A percentile compares a stretch with the other conserved stretches of the same genome.
Evolutionary conservation across 129 eudicot species (phyloP).

Genomic region (Saussurea involucrata): DNA sequence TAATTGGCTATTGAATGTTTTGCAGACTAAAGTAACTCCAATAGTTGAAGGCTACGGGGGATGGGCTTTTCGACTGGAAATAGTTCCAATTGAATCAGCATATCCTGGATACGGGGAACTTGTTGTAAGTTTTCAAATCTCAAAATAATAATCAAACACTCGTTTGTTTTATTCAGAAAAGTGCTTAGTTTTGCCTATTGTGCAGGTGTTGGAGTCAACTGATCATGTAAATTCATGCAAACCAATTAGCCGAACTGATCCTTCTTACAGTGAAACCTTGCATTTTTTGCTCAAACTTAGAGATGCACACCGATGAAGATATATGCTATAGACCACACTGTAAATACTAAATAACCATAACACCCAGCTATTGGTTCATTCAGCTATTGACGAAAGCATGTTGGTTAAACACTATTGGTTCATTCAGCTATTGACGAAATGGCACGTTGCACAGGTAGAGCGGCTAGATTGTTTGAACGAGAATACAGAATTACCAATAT

Average conservation of each 20-base stretch:
- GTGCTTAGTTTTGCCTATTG: not conserved
- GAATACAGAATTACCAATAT: not conserved
- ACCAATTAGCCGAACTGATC: conserved; percentile 76
- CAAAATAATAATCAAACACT: not conserved
- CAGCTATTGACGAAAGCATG: not conserved
- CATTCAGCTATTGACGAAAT: not conserved
- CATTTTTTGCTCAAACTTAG: conserved; percentile 69
- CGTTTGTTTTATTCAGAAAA: not conserved
- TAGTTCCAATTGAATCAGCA: conserved; percentile 94
- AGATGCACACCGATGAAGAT: conserved; percentile 33
- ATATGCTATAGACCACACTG: not conserved
- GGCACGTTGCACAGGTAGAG: not conserved
- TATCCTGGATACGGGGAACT: conserved; percentile 97
- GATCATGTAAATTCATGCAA: conserved; percentile 98
- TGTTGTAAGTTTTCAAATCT: conserved; percentile 60
- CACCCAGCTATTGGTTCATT: not conserved
- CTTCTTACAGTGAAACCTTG: conserved; percentile 80
- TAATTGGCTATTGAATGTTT: conserved; percentile 10
- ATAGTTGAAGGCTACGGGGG: conserved; percentile 99
- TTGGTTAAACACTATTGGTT: not conserved
- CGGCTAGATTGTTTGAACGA: not conserved
- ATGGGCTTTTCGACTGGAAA: conserved; percentile 94
- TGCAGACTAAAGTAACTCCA: conserved; percentile 97
- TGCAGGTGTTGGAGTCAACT: conserved; percentile 88
- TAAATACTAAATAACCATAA: conserved; percentile 7